phyloP scores from a whole-genome alignment of 192 early-diverging fungal genomes.

The Geosiphon pyriformis region DNA sequence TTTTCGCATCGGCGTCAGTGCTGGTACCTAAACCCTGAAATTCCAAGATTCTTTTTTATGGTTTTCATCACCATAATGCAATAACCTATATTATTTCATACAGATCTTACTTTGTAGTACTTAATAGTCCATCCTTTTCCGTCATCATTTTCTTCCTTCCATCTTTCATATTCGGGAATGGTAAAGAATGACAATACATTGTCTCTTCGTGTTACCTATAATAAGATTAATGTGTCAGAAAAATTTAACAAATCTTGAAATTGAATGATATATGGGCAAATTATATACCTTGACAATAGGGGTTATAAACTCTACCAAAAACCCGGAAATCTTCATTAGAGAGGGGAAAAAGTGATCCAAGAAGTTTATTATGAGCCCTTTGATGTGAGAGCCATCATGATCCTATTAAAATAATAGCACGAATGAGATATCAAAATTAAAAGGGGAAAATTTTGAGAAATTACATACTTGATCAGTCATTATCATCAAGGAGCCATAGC shows the following conservation, averaged over 20 bases:
- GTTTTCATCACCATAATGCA: too few relatives aligned
- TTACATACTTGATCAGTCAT: slow-evolving; percentile 88
- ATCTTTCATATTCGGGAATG: slow-evolving; percentile 86
- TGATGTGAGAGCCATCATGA: slow-evolving; percentile 95
- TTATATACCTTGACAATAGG: slow-evolving; percentile 81
- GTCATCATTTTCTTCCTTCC: slow-evolving; percentile 62
- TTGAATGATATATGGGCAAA: not conserved
- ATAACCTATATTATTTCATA: too few relatives aligned
- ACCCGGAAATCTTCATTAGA: slow-evolving; percentile 83
- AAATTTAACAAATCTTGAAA: slow-evolving; percentile 11
- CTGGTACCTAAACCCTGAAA: slow-evolving; percentile 85
- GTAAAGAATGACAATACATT: slow-evolving; percentile 77
- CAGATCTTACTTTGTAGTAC: slow-evolving; percentile 87
- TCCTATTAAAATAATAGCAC: slow-evolving; percentile 50
- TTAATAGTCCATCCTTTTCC: slow-evolving; percentile 81
- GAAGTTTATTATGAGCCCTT: slow-evolving; percentile 95
- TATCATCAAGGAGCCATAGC: slow-evolving; percentile 95
- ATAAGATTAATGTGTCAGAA: too few relatives aligned
- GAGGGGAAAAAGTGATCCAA: slow-evolving; percentile 92
- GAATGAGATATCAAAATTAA: too few relatives aligned
- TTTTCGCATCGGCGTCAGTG: slow-evolving; percentile 73
- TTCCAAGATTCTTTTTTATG: too few relatives aligned
- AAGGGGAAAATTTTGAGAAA: too few relatives aligned
- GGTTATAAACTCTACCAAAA: slow-evolving; percentile 94
- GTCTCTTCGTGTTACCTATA: slow-evolving; percentile 50